phyloP scores from a whole-genome alignment of 1,284 basidiomycete species.

The Ustilago esculenta region DNA sequence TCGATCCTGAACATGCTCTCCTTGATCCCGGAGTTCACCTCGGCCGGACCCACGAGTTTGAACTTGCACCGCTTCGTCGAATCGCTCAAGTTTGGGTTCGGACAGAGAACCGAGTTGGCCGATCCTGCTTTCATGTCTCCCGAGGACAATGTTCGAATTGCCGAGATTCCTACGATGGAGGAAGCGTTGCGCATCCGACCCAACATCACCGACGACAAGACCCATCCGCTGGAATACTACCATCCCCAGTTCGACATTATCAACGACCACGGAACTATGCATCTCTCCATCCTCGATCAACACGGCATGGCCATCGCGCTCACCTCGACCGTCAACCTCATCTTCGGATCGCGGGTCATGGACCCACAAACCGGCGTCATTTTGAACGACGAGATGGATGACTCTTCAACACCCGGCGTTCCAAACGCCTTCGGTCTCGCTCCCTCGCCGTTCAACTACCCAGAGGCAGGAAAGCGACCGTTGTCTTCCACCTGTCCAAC shows the following conservation, averaged over 20 bases:
- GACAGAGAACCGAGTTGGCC: conserved; percentile 68
- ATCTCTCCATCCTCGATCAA: conserved; percentile 67
- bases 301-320: conserved; percentile 68
- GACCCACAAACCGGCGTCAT: conserved; percentile 55
- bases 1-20: conserved; percentile 62
- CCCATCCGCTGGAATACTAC: conserved; percentile 65
- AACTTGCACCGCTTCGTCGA: conserved; percentile 68
- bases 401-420: conserved; percentile 68
- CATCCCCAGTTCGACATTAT: conserved; percentile 66
- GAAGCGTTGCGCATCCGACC: conserved; percentile 59
- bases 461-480: conserved; percentile 67
- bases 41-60: conserved; percentile 25
- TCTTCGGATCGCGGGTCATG: conserved; percentile 66
- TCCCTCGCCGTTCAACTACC: conserved; percentile 67
- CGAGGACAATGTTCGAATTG: conserved; percentile 10
- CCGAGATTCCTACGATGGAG: conserved; percentile 37
- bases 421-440: conserved; percentile 68
- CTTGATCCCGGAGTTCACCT: conserved; percentile 38
- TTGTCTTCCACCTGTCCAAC: conserved; percentile 67
- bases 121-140: conserved; percentile 68
- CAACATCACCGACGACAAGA: conserved; percentile 62
- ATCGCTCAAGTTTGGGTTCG: conserved; percentile 67
- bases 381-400: conserved; percentile 69
- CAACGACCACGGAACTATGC: conserved; percentile 68
- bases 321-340: conserved; percentile 69